Conservation (phyloP, 768 basidiomycete species). For the Mrakia blollopis region DNA sequence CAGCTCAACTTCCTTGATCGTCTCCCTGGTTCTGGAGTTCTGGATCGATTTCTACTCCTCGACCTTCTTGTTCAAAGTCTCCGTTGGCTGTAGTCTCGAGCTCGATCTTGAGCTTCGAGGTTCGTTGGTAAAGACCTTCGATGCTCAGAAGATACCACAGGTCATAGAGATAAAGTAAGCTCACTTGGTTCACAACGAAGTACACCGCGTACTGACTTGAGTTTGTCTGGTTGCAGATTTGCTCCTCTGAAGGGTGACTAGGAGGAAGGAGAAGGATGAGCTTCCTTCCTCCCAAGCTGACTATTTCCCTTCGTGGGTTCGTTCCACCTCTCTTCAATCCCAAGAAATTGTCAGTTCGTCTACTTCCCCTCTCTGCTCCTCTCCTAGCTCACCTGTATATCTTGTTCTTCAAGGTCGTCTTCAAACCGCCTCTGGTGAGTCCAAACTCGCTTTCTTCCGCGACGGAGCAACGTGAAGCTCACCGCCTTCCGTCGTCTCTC, state of each 20-base stretch:
- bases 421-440: slow-evolving; percentile 29
- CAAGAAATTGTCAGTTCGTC: slow-evolving; percentile 23
- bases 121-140: neutral
- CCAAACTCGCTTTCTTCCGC: too few species aligned
- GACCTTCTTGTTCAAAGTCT: neutral
- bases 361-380: too few species aligned
- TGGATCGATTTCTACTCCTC: neutral
- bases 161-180: slow-evolving; percentile 31
- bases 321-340: slow-evolving; percentile 11
- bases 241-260: slow-evolving; percentile 31
- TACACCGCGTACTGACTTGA: too few species aligned
- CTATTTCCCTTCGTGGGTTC: neutral
- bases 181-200: too few species aligned
- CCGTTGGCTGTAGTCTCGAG: neutral
- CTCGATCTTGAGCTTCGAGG: neutral
- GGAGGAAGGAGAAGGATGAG: neutral
- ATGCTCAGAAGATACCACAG: slow-evolving; percentile 22
- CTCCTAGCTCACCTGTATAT: neutral
- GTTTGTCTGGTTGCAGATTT: slow-evolving; percentile 18
- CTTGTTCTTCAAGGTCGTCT: slow-evolving; percentile 20
- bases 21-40: neutral
- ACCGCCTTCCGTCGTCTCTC: too few species aligned
- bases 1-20: neutral
- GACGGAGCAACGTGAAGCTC: neutral
- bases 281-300: neutral